Conservation (phyloP, 306 rosid genomes). For the Ceratonia siliqua region DNA sequence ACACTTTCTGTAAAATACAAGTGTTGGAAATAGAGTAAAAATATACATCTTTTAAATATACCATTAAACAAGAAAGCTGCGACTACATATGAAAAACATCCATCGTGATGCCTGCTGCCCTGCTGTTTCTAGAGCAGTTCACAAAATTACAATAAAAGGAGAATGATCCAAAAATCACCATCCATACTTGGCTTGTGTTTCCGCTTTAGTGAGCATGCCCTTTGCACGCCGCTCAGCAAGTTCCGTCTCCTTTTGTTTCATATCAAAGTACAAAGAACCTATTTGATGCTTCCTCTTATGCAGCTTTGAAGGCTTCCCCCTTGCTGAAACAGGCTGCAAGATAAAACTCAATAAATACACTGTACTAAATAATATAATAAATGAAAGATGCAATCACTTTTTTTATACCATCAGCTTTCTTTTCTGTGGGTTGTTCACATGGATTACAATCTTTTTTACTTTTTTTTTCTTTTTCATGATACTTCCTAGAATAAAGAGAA, state of each 20-base stretch:
- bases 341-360: too few species aligned
- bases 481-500: not conserved
- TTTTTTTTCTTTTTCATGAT: not conserved
- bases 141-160: constrained; percentile 15
- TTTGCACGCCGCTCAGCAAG: constrained; percentile 78
- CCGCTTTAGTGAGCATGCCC: constrained; percentile 94
- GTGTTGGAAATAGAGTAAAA: not conserved
- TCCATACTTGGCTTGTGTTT: constrained; percentile 95
- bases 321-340: too few species aligned
- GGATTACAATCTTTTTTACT: not conserved
- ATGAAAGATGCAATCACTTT: not conserved
- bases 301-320: constrained; percentile 87
- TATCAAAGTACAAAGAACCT: constrained; percentile 73
- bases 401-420: not conserved
- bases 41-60: not conserved
- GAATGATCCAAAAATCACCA: constrained; percentile 55
- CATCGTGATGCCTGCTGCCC: not conserved
- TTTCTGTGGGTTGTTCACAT: not conserved
- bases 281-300: constrained; percentile 98
- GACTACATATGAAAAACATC: too few species aligned
- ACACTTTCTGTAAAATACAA: not conserved
- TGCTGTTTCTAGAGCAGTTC: constrained; percentile 15
- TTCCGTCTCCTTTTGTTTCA: constrained; percentile 91
- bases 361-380: too few species aligned
- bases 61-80: not conserved